Conservation (phyloP, 1,284 basidiomycete species). For the Stygiomarasmius scandens region DNA sequence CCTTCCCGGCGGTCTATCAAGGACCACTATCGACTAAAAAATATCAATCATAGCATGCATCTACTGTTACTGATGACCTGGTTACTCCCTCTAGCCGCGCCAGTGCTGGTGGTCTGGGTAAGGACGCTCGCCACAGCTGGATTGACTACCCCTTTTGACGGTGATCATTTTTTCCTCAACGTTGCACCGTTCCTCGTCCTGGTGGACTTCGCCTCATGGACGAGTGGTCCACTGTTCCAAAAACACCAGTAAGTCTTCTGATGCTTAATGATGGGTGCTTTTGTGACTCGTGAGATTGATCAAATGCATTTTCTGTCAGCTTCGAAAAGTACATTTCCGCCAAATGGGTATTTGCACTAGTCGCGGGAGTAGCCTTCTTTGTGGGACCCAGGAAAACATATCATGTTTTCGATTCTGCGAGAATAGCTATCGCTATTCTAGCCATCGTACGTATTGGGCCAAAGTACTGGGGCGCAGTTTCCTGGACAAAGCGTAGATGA, state of each 20-base stretch:
- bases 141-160: slow-evolving; percentile 70
- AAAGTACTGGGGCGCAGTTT: slow-evolving; percentile 43
- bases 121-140: slow-evolving; percentile 81
- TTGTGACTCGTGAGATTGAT: slow-evolving; percentile 1
- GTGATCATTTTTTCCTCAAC: slow-evolving; percentile 75
- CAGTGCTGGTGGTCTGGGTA: slow-evolving; percentile 88
- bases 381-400: slow-evolving; percentile 64
- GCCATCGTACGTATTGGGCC: slow-evolving; percentile 44
- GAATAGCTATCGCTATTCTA: slow-evolving; percentile 39
- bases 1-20: slow-evolving; percentile 5
- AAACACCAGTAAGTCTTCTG: slow-evolving; percentile 38
- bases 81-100: slow-evolving; percentile 80
- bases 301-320: slow-evolving; percentile 28
- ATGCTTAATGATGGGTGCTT: slow-evolving; percentile 5
- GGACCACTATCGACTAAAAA: slow-evolving; percentile 28
- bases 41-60: slow-evolving; percentile 58
- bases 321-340: slow-evolving; percentile 40
- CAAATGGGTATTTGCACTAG: slow-evolving; percentile 50
- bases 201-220: slow-evolving; percentile 62
- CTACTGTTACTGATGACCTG: slow-evolving; percentile 80
- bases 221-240: slow-evolving; percentile 37
- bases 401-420: slow-evolving; percentile 57
- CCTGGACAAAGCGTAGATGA: slow-evolving; percentile 3
- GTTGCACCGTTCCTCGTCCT: slow-evolving; percentile 69
- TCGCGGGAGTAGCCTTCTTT: slow-evolving; percentile 57